Conservation (phyloP, 176 grass and related monocot species). For the Stipa capillata region DNA sequence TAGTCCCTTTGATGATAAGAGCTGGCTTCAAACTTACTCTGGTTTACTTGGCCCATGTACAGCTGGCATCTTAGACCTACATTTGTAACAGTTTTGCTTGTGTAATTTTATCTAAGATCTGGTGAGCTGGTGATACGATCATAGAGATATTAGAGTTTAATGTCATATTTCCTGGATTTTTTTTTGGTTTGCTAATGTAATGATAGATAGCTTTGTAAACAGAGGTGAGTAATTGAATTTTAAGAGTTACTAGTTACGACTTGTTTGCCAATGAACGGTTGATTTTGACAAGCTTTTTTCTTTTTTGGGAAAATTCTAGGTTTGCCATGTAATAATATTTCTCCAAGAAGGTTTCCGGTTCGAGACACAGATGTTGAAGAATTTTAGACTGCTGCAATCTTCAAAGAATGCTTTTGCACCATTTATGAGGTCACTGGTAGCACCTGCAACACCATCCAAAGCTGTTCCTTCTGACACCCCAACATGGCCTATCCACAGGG, state of each 20-base stretch:
- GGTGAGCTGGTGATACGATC: background rate
- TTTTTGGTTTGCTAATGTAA: background rate
- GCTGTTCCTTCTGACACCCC: conserved; percentile 23
- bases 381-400: conserved; percentile 70
- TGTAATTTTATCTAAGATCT: background rate
- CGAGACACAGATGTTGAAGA: conserved; percentile 64
- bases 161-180: background rate
- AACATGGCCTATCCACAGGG: conserved; percentile 25
- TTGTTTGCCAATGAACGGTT: conserved; percentile 5
- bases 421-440: conserved; percentile 45
- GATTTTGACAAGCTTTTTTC: background rate
- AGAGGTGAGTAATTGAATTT: background rate
- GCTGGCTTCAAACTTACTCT: background rate
- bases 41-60: background rate
- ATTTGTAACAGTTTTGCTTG: background rate
- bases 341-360: conserved; percentile 70
- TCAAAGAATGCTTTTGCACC: conserved; percentile 78
- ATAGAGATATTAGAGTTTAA: background rate
- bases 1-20: background rate
- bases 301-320: conserved; percentile 30
- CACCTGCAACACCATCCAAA: conserved; percentile 34
- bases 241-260: background rate
- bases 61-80: background rate
- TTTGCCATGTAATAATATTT: conserved; percentile 92
- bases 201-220: background rate